Evolutionary conservation across 2,329 filamentous ascomycete genomes (phyloP), one percentile per base, ranked within the genome.

Genomic region (Alternaria atra): DNA sequence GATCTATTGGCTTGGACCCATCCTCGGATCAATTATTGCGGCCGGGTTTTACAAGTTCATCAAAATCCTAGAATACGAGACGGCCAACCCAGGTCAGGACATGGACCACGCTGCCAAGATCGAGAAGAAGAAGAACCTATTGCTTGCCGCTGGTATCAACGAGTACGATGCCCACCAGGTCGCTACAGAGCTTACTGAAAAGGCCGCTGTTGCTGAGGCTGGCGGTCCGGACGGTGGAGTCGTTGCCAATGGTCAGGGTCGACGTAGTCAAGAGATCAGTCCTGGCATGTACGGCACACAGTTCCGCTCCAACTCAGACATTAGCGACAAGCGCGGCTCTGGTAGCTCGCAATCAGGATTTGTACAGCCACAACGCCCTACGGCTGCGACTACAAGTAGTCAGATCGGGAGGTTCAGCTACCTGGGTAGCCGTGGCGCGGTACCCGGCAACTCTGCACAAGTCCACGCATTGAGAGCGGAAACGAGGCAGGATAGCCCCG

Each of bases 41-140:
- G 79, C 80, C 2, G 81, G 77, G 3, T 84, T 85, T 65, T 86
- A 81, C 51, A 72, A 73, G 46, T 74, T 84, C 58, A 77, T 85
- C 61, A 80, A 80, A 63, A 70, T 74, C 37, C 66, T 74, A 35
- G 65, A 74, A 44, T 76, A 76, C 48, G 70, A 76, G 55, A 69
- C 70, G 29, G 72, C 67, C 20, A 76, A 77, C 55, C 73, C 72
- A 9, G 74, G 69, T 8, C 72, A 75, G 43, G 71, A 74, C 40
- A 67, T 54, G 52, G 64, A 67, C 27, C 62, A 65, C 30, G 46
- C 58, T 2, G 66, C 61, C 54, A 60, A 56, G 2, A 55, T 64
- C 1, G 54, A 62, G 34, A 56, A 55, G 52, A 60, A 58, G 23
- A 63, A 62, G 47, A 61, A 66, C 1, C 39, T 66, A 7, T 20